phyloP scores from a whole-genome alignment of 805 yeast genomes.

The Torulaspora franciscae region DNA sequence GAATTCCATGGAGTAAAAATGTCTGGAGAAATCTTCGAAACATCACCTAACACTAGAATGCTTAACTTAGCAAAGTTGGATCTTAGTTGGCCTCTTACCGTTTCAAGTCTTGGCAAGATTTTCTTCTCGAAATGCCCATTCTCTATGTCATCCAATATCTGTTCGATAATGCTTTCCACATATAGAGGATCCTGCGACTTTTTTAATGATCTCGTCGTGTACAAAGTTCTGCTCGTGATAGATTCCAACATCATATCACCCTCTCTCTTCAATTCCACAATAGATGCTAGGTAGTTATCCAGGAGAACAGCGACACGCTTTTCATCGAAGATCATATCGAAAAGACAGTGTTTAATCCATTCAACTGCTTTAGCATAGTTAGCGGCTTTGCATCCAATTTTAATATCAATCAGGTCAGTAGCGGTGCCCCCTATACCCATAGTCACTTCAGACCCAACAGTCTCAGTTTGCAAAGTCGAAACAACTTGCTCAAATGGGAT shows the following conservation, averaged over 20 bases:
- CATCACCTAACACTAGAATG: constrained; percentile 67
- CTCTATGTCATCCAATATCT: constrained; percentile 46
- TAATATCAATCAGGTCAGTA: constrained; percentile 61
- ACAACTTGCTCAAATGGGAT: constrained; percentile 75
- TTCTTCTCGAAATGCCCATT: constrained; percentile 45
- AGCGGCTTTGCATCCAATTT: constrained; percentile 52
- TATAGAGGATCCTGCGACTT: constrained; percentile 61
- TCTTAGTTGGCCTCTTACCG: constrained; percentile 50
- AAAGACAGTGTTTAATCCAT: constrained; percentile 69
- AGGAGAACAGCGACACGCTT: constrained; percentile 58
- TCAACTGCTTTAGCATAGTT: constrained; percentile 66
- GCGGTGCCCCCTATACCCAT: constrained; percentile 56
- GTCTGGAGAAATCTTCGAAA: constrained; percentile 39
- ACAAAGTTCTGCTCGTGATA: constrained; percentile 48
- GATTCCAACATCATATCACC: constrained; percentile 58
- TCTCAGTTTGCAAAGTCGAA: constrained; percentile 63
- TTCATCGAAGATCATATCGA: constrained; percentile 65
- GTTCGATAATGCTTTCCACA: constrained; percentile 54
- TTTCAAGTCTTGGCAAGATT: constrained; percentile 32
- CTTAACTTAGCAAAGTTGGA: constrained; percentile 54
- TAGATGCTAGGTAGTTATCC: constrained; percentile 39
- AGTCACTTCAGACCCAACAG: constrained; percentile 53
- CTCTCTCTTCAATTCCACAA: constrained; percentile 38
- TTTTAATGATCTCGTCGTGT: constrained; percentile 56
- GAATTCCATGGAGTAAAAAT: constrained; percentile 28